phyloP scores from a whole-genome alignment of 139 green algal species.

The Tetradesmus lagerheimii region DNA sequence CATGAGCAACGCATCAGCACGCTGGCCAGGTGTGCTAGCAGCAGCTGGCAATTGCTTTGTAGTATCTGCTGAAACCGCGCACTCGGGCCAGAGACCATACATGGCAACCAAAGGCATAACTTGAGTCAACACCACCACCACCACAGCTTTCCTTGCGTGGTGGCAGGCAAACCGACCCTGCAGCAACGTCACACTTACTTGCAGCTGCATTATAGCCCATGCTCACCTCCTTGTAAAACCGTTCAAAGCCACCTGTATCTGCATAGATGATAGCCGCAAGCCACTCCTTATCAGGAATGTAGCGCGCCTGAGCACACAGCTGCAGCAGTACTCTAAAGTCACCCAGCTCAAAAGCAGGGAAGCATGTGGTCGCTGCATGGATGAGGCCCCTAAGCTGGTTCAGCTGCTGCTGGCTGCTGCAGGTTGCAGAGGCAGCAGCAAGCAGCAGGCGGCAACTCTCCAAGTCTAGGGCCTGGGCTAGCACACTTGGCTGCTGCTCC shows the following conservation, averaged over 20 bases:
- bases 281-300: constrained; percentile 36
- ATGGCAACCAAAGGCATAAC: too few species aligned
- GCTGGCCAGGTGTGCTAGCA: too few species aligned
- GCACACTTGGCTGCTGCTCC: constrained; percentile 3
- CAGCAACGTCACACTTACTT: too few species aligned
- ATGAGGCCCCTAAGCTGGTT: constrained; percentile 14
- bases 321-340: constrained; percentile 35
- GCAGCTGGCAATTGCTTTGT: too few species aligned
- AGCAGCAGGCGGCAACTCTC: neutral
- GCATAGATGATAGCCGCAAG: constrained; percentile 25
- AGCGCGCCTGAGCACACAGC: constrained; percentile 18
- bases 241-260: constrained; percentile 31
- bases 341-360: neutral
- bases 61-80: too few species aligned
- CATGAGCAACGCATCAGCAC: too few species aligned
- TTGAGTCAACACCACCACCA: too few species aligned
- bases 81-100: too few species aligned
- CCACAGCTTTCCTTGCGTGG: too few species aligned
- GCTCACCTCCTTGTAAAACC: constrained; percentile 20
- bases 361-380: neutral
- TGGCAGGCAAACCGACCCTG: too few species aligned
- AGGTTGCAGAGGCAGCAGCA: neutral
- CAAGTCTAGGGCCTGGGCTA: neutral
- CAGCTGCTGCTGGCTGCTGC: constrained; percentile 14
- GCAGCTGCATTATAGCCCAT: too few species aligned